Conservation (phyloP, 225 moss, liverwort and hornwort genomes). For the Bryoerythrophyllum caledonicum region DNA sequence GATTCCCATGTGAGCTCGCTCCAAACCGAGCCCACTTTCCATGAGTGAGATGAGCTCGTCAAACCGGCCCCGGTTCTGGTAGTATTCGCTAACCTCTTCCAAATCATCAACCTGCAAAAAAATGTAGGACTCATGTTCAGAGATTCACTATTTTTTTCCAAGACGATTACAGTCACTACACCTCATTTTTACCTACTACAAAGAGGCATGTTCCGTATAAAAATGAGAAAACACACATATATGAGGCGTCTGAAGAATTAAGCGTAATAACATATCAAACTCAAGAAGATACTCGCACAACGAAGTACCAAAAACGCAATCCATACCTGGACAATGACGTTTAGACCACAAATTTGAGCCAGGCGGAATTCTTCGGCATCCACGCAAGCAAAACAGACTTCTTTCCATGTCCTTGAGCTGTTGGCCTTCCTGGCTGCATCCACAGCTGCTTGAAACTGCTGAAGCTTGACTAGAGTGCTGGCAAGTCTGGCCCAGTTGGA, state of each 20-base stretch:
- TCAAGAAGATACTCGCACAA: background rate
- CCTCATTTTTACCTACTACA: background rate
- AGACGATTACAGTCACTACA: background rate
- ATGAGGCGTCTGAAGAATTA: background rate
- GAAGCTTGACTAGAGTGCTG: conserved; percentile 90
- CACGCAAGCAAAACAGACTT: conserved; percentile 97
- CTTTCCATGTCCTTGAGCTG: conserved; percentile 94
- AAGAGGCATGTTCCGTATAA: background rate
- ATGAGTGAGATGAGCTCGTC: conserved; percentile 93
- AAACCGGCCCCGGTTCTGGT: conserved; percentile 90
- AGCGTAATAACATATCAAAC: background rate
- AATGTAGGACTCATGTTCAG: background rate
- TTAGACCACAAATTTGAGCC: conserved; percentile 97
- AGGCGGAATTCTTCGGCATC: conserved; percentile 96
- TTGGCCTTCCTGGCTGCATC: conserved; percentile 99
- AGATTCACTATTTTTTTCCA: background rate
- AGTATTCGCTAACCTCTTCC: conserved; percentile 73
- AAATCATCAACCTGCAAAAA: background rate
- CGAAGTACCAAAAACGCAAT: background rate
- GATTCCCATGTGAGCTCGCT: conserved; percentile 31
- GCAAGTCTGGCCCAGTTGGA: conserved; percentile 97
- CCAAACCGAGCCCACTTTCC: conserved; percentile 96
- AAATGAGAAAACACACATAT: background rate
- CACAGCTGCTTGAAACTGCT: conserved; percentile 93
- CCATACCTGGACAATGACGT: conserved; percentile 94